Base-by-base conservation (phyloP, 352 stramenopile genomes). In the Globisporangium paroecandrum region DNA sequence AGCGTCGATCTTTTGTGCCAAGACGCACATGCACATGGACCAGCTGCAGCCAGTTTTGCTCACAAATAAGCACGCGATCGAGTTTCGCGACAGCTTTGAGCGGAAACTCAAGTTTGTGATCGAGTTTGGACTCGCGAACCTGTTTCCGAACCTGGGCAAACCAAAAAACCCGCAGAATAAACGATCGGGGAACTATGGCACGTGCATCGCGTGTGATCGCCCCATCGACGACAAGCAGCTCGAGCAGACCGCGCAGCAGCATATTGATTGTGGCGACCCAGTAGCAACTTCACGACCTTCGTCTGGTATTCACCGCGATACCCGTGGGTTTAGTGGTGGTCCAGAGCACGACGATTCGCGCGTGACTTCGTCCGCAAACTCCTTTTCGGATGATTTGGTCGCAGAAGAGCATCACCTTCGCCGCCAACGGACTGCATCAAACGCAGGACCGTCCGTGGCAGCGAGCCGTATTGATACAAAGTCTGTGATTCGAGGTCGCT, bases 161-260 rank as follows among this genome's bases (percentile, higher is more conserved):
- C 72, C 75, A 2, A 74, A 69, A 24, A 74, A 81, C 25, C 69
- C 78, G 1, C 65, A 71, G 9, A 70, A 41, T 49, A 77, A 74
- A 25, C 55, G 76, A 9, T 57, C 69, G 3, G 69, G 71, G 0
- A 62, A 78, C n/a, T 65, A 79, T 7, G 79, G 80, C 0, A 89
- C 82, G 4, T 90, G 82, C 54, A 89, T 90, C 22, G 82, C 82
- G 0, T 90, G 82, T 22, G 79, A 90, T 36, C 80, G 82, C 0
- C 82, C 82, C 18, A 75, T 90, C 8, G 79, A 89, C 27, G 69
- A 74, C 22, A 65, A 78, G 47, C 20, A 72, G 15, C 18, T 58
- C 47, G 49, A 60, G 9, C 20, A 49, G 7, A 54, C 46, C 10
- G 20, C 15, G 6, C 24, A 51, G 2, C 56, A 62, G 22, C 58